A percentile compares a stretch with the other conserved stretches of the same genome.
Conservation (phyloP, 2,329 filamentous ascomycete genomes). For the Fusarium buxicola region DNA sequence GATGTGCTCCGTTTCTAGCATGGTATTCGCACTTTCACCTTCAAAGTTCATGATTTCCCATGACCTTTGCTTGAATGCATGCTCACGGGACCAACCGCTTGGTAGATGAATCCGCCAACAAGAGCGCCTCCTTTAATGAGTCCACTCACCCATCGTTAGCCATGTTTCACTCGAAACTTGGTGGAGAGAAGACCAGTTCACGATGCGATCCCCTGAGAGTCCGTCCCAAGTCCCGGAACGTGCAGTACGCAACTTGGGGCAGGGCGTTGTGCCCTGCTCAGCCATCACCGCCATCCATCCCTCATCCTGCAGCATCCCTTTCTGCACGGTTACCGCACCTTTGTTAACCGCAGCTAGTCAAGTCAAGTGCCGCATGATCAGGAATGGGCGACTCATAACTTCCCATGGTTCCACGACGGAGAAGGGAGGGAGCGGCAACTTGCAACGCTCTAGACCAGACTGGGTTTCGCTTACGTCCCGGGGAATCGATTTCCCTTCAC, state of each 20-base stretch:
- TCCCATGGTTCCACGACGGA: constrained; percentile 13
- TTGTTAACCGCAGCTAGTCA: constrained; percentile 28
- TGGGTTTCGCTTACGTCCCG: constrained; percentile 5
- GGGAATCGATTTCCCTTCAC: constrained; percentile 3
- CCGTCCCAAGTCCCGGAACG: neutral
- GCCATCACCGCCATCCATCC: neutral
- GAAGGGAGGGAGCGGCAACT: constrained; percentile 17
- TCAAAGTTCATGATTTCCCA: constrained; percentile 16
- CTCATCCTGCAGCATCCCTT: constrained; percentile 10
- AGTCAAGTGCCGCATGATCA: constrained; percentile 26
- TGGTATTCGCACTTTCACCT: constrained; percentile 5
- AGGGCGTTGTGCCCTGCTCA: neutral
- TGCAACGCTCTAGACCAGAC: constrained; percentile 23
- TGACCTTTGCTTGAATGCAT: constrained; percentile 2
- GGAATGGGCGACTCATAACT: constrained; percentile 1
- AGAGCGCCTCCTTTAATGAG: neutral
- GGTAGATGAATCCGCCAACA: constrained; percentile 7
- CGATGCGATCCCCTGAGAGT: neutral
- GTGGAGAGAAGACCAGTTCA: neutral
- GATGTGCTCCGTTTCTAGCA: constrained; percentile 6
- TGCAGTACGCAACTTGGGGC: neutral
- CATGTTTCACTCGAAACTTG: neutral
- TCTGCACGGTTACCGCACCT: constrained; percentile 21
- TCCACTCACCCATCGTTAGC: neutral
- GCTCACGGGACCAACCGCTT: neutral